Evolutionary conservation across 768 basidiomycete genomes (phyloP).

Genomic region (Trametes villosa): DNA sequence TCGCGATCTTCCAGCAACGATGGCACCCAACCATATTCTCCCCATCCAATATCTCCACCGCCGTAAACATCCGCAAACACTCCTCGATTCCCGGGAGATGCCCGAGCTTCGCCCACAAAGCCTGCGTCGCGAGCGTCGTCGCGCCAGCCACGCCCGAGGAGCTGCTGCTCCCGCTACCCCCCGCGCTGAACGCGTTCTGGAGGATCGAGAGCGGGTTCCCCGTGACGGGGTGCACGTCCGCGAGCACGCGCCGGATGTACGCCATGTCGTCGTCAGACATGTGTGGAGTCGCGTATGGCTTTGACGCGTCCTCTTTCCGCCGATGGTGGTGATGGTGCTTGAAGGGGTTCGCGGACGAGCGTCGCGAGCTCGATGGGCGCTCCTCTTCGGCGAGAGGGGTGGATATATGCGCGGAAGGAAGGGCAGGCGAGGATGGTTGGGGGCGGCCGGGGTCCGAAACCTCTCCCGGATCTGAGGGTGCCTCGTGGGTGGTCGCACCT

Average conservation of each 20-base stretch:
- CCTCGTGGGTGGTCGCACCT: constrained; percentile 11
- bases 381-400: background rate
- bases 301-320: constrained; percentile 34
- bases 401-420: background rate
- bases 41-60: constrained; percentile 91
- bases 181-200: constrained; percentile 34
- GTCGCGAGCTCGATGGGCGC: constrained; percentile 12
- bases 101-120: constrained; percentile 49
- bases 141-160: constrained; percentile 30
- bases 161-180: constrained; percentile 17
- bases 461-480: constrained; percentile 11
- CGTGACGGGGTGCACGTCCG: constrained; percentile 56
- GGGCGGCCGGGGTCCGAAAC: constrained; percentile 4
- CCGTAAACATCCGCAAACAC: constrained; percentile 84
- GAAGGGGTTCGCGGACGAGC: constrained; percentile 18
- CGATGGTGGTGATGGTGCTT: constrained; percentile 10
- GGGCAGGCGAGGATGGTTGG: constrained; percentile 7
- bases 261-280: constrained; percentile 59
- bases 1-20: constrained; percentile 91
- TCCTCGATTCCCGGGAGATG: constrained; percentile 71
- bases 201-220: constrained; percentile 56
- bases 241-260: constrained; percentile 71
- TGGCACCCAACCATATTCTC: constrained; percentile 95
- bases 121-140: constrained; percentile 38
- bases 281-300: constrained; percentile 56